These are phyloP conservation scores for Chrysosporium queenslandicum DNA, from an alignment of 2,329 filamentous ascomycete genomes.

Conservation along the genomic window DNA sequence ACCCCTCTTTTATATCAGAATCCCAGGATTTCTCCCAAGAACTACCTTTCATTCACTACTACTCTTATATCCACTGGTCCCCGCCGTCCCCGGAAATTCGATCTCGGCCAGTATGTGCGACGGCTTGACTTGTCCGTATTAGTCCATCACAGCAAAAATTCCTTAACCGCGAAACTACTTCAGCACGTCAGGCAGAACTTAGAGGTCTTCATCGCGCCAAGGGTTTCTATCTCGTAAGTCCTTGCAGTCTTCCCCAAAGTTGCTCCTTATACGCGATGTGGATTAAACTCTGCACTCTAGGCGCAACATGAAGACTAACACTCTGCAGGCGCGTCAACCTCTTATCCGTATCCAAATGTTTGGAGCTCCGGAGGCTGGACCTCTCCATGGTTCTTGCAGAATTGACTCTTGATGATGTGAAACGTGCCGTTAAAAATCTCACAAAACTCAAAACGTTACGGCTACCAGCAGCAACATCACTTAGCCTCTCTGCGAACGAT, in stretches of 20 bases:
- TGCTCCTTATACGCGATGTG: too few species aligned
- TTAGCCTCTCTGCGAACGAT: slow-evolving; percentile 3
- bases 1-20: slow-evolving; percentile 44
- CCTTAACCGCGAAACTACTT: slow-evolving; percentile 48
- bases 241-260: too few species aligned
- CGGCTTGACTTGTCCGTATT: slow-evolving; percentile 45
- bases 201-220: slow-evolving; percentile 48
- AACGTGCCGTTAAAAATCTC: slow-evolving; percentile 43
- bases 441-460: slow-evolving; percentile 37
- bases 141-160: slow-evolving; percentile 51
- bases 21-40: slow-evolving; percentile 43
- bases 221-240: slow-evolving; percentile 47
- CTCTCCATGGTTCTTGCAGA: slow-evolving; percentile 44
- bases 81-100: slow-evolving; percentile 38
- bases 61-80: slow-evolving; percentile 47
- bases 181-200: slow-evolving; percentile 45
- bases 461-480: slow-evolving; percentile 29
- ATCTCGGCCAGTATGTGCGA: slow-evolving; percentile 43
- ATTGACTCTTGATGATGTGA: slow-evolving; percentile 41
- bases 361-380: slow-evolving; percentile 41
- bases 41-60: slow-evolving; percentile 45
- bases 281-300: neutral
- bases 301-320: neutral
- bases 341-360: slow-evolving; percentile 47
- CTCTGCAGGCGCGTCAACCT: slow-evolving; percentile 43